A percentile compares a stretch with the other conserved stretches of the same genome.
phyloP scores from a whole-genome alignment of 169 alveolate species.

The Cryptosporidium baileyi region DNA sequence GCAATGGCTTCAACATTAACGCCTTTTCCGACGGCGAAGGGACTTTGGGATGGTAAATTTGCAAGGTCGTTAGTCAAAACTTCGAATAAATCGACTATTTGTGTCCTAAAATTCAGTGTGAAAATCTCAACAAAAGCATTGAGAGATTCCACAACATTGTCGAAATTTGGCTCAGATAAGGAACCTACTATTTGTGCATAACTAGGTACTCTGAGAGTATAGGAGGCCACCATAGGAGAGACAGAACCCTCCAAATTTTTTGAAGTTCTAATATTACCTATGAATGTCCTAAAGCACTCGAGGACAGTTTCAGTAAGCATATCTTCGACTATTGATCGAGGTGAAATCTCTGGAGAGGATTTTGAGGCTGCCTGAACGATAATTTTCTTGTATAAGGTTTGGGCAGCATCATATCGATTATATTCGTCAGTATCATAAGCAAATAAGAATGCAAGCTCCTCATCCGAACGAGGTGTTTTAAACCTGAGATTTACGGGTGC shows the following conservation, averaged over 20 bases:
- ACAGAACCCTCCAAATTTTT: constrained; percentile 25
- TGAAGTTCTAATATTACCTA: constrained; percentile 26
- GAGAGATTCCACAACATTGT: constrained; percentile 14
- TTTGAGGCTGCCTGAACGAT: constrained; percentile 41
- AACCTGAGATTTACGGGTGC: constrained; percentile 88
- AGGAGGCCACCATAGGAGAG: constrained; percentile 49
- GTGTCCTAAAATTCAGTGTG: neutral
- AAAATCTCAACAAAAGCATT: neutral
- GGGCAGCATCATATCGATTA: constrained; percentile 77
- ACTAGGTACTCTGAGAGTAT: constrained; percentile 36
- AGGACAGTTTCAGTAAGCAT: constrained; percentile 23
- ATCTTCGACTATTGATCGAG: neutral
- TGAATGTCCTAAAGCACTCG: constrained; percentile 29
- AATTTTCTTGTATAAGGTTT: constrained; percentile 72
- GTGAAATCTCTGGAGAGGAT: neutral
- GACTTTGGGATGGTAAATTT: constrained; percentile 44
- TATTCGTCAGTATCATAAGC: constrained; percentile 87
- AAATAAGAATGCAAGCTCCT: constrained; percentile 83
- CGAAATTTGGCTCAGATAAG: constrained; percentile 20
- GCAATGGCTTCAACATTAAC: constrained; percentile 51
- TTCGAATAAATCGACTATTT: constrained; percentile 8
- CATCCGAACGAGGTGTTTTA: constrained; percentile 79
- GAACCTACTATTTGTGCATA: constrained; percentile 2
- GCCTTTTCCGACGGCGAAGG: constrained; percentile 34
- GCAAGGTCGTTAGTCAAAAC: constrained; percentile 8